phyloP scores from a whole-genome alignment of 2,329 filamentous ascomycete species.

The Metarhizium robertsii region DNA sequence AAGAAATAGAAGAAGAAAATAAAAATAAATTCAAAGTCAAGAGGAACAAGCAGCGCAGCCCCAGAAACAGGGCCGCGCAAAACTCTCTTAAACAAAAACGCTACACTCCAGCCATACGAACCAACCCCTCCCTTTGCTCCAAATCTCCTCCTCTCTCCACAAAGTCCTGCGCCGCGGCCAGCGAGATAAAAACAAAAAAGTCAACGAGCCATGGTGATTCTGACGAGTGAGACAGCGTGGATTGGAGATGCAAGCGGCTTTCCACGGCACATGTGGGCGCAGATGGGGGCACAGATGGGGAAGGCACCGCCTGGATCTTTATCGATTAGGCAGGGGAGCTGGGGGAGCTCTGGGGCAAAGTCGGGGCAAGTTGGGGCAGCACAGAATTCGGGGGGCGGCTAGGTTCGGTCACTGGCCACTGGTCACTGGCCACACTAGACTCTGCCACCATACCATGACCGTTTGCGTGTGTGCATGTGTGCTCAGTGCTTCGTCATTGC shows the following conservation, averaged over 20 bases:
- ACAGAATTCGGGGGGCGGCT: background rate
- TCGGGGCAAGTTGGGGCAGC: no score
- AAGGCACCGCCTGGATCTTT: background rate
- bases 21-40: background rate
- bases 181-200: background rate
- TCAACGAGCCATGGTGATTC: background rate
- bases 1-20: background rate
- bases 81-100: conserved; percentile 4
- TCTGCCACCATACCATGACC: no score
- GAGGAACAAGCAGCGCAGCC: background rate
- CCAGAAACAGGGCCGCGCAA: background rate
- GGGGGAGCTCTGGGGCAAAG: background rate
- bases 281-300: background rate
- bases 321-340: conserved; percentile 8
- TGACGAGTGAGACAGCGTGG: conserved; percentile 5
- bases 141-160: background rate
- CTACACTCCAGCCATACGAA: background rate
- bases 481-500: background rate
- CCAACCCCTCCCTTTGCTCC: background rate
- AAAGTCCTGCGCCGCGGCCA: background rate
- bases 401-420: conserved; percentile 2
- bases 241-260: conserved; percentile 12
- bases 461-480: no score
- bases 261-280: conserved; percentile 4
- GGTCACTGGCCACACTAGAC: no score